Percentiles rank a stretch among this genome's conserved stretches.
These are phyloP conservation scores for Aspergillus sp. DNA, from an alignment of 2,329 filamentous ascomycete genomes.

Conservation along the genomic window DNA sequence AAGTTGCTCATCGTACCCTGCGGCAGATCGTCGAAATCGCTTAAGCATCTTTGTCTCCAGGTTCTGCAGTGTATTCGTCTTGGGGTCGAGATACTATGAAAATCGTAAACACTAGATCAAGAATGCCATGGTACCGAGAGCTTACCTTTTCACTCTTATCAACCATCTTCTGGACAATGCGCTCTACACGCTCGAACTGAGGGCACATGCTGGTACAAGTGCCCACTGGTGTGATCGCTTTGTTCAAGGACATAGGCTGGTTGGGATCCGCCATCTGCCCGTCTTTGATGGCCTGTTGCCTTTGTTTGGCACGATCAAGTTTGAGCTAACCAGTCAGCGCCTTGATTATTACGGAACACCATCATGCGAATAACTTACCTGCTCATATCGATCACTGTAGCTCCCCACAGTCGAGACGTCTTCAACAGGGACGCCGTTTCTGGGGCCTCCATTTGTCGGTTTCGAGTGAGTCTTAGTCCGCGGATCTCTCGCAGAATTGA, in stretches of 20 bases:
- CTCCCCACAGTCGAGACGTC: slow-evolving; percentile 27
- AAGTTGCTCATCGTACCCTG: slow-evolving; percentile 65
- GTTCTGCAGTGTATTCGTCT: slow-evolving; percentile 38
- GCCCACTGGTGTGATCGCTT: slow-evolving; percentile 66
- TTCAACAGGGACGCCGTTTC: slow-evolving; percentile 27
- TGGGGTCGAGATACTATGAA: slow-evolving; percentile 40
- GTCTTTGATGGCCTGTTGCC: slow-evolving; percentile 55
- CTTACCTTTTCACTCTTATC: slow-evolving; percentile 63
- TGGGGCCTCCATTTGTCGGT: slow-evolving; percentile 16
- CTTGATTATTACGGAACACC: neutral
- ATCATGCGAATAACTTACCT: slow-evolving; percentile 31
- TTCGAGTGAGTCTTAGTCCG: slow-evolving; percentile 15
- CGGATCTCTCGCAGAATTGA: slow-evolving; percentile 25
- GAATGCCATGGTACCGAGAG: neutral
- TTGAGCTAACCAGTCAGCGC: slow-evolving; percentile 47
- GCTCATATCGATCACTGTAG: slow-evolving; percentile 43
- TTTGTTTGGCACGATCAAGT: slow-evolving; percentile 54
- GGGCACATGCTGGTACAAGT: slow-evolving; percentile 69
- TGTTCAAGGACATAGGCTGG: slow-evolving; percentile 61
- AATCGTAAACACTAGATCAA: slow-evolving; percentile 19
- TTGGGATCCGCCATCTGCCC: slow-evolving; percentile 64
- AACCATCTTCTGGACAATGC: slow-evolving; percentile 66
- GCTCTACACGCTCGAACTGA: slow-evolving; percentile 65
- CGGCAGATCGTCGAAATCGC: slow-evolving; percentile 65
- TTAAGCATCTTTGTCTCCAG: slow-evolving; percentile 62